These are phyloP conservation scores for Colletotrichum tabaci DNA, from an alignment of 2,329 filamentous ascomycete species.

Conservation along the genomic window DNA sequence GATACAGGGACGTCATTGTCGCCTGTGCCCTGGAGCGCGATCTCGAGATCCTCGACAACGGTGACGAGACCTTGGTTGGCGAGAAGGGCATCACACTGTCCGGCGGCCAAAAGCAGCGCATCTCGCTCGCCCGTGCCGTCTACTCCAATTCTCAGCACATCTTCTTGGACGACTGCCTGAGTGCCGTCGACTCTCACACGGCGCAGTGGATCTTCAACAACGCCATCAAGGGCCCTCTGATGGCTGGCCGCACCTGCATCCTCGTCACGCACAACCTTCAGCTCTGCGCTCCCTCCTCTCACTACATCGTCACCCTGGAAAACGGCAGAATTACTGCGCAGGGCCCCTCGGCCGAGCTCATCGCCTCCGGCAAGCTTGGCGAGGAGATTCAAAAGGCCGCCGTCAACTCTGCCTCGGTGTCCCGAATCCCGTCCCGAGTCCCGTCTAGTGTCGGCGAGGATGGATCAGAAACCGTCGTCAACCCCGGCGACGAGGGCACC, in stretches of 20 bases:
- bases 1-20: conserved; percentile 90
- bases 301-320: conserved; percentile 87
- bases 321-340: conserved; percentile 86
- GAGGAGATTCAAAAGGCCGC: conserved; percentile 85
- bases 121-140: conserved; percentile 95
- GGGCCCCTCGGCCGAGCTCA: conserved; percentile 83
- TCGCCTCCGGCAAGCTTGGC: conserved; percentile 88
- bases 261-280: conserved; percentile 95
- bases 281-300: conserved; percentile 85
- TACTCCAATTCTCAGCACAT: conserved; percentile 95
- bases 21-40: conserved; percentile 94
- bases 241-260: conserved; percentile 91
- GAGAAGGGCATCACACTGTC: conserved; percentile 98
- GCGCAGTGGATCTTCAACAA: conserved; percentile 98
- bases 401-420: conserved; percentile 78
- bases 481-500: conserved; percentile 66
- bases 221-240: conserved; percentile 89
- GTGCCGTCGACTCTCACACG: conserved; percentile 96
- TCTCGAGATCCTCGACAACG: conserved; percentile 90
- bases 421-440: conserved; percentile 82
- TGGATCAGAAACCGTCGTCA: conserved; percentile 67
- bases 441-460: conserved; percentile 82
- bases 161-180: conserved; percentile 94
- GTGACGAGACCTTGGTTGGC: conserved; percentile 93
- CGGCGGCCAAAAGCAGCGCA: conserved; percentile 97